Conservation (phyloP, 1,284 basidiomycete genomes). For the Trametes polyzona region DNA sequence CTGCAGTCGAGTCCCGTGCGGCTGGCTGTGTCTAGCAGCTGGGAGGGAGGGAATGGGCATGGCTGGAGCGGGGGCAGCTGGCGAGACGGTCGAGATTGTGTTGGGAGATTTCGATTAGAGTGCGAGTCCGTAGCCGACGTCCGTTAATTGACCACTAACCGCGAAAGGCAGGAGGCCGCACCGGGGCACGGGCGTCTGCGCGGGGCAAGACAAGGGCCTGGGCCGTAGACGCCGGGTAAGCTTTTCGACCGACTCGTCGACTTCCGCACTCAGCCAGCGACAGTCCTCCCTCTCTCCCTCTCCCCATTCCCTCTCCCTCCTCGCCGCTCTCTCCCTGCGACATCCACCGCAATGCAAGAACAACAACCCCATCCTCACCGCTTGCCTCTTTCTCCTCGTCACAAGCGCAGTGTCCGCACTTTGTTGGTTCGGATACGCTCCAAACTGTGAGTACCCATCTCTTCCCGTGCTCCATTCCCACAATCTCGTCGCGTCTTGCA, state of each 20-base stretch:
- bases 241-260: slow-evolving; percentile 21
- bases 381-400: neutral
- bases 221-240: slow-evolving; percentile 17
- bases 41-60: neutral
- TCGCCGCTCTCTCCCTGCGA: slow-evolving; percentile 14
- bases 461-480: neutral
- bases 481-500: neutral
- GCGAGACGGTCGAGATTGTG: neutral
- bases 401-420: slow-evolving; percentile 12
- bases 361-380: neutral
- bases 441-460: slow-evolving; percentile 16
- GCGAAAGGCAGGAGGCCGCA: neutral
- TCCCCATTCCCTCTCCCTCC: neutral
- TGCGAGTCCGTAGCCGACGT: neutral
- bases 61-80: neutral
- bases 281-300: slow-evolving; percentile 6
- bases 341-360: slow-evolving; percentile 14
- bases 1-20: too few species aligned
- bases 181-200: slow-evolving; percentile 7
- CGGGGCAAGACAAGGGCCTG: slow-evolving; percentile 1
- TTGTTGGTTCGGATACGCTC: slow-evolving; percentile 19
- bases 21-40: neutral
- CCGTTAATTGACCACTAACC: slow-evolving; percentile 10
- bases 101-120: slow-evolving; percentile 1
- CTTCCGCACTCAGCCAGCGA: slow-evolving; percentile 10